These are phyloP conservation scores for Aspergillus melleus DNA, from an alignment of 2,329 filamentous ascomycete genomes.

Conservation along the genomic window DNA sequence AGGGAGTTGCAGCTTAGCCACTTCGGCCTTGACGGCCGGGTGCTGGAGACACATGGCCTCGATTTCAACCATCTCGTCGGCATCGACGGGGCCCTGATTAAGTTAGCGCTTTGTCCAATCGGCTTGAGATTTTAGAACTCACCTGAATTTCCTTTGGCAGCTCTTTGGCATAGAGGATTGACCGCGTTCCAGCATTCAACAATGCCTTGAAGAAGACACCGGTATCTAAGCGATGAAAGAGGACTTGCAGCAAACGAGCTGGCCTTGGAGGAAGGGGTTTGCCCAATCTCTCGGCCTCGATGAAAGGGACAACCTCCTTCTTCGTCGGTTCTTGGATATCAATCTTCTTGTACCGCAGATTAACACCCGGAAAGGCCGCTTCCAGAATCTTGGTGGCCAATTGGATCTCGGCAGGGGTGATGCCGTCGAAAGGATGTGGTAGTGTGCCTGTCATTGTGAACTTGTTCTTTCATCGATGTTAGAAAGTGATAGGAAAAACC, in stretches of 20 bases:
- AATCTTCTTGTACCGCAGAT: conserved; percentile 62
- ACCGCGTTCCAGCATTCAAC: conserved; percentile 43
- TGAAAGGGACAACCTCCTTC: conserved; percentile 58
- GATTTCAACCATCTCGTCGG: conserved; percentile 60
- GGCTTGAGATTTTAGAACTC: conserved; percentile 14
- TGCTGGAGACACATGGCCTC: conserved; percentile 62
- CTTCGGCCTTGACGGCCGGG: conserved; percentile 57
- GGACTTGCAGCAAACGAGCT: conserved; percentile 54
- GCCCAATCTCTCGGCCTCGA: conserved; percentile 61
- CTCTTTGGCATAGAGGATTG: conserved; percentile 40
- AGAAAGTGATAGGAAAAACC: not conserved
- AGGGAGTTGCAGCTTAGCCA: conserved; percentile 60
- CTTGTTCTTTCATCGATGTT: not conserved
- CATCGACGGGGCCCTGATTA: conserved; percentile 57
- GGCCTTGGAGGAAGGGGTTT: conserved; percentile 52
- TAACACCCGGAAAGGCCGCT: conserved; percentile 36
- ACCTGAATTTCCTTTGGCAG: conserved; percentile 51
- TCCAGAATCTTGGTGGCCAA: conserved; percentile 41
- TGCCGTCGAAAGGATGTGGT: conserved; percentile 43
- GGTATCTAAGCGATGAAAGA: conserved; percentile 44
- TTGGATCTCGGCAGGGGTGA: conserved; percentile 41
- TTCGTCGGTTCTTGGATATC: conserved; percentile 67
- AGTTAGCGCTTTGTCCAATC: conserved; percentile 21
- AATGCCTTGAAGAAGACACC: conserved; percentile 44
- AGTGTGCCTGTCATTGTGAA: conserved; percentile 16